These are phyloP conservation scores for Lactifluus piperatus DNA, from an alignment of 768 basidiomycete species.

Conservation along the genomic window DNA sequence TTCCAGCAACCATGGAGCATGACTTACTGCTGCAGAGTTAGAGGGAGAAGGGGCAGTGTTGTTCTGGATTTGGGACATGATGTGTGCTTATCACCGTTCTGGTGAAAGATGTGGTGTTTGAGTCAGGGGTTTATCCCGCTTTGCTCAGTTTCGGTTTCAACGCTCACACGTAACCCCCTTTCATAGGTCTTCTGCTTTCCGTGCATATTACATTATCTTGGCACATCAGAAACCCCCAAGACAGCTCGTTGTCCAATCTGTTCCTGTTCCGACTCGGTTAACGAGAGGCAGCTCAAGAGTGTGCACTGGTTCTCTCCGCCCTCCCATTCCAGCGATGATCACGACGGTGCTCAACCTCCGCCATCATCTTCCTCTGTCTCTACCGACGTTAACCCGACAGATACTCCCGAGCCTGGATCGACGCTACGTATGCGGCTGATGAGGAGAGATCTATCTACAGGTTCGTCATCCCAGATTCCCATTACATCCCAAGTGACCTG, in stretches of 20 bases:
- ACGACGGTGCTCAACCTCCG: conserved; percentile 26
- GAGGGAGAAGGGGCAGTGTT: too few relatives aligned
- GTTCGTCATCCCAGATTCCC: too few relatives aligned
- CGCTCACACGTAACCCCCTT: conserved; percentile 9
- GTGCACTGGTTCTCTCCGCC: conserved; percentile 82
- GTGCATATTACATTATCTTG: conserved; percentile 87
- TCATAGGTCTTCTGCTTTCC: conserved; percentile 86
- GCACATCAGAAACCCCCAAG: conserved; percentile 69
- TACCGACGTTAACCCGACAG: conserved; percentile 29
- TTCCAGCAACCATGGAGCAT: too few relatives aligned
- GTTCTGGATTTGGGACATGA: too few relatives aligned
- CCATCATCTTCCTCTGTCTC: conserved; percentile 43
- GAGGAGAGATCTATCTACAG: too few relatives aligned
- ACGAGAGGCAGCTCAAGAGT: conserved; percentile 82
- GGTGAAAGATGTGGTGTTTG: too few relatives aligned
- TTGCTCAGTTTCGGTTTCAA: conserved; percentile 9
- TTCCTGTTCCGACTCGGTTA: conserved; percentile 87
- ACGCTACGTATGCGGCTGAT: conserved; percentile 79
- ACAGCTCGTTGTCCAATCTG: conserved; percentile 96
- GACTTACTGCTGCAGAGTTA: too few relatives aligned
- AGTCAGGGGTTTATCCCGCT: too few relatives aligned
- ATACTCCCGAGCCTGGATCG: conserved; percentile 45
- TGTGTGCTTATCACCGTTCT: too few relatives aligned
- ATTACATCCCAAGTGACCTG: too few relatives aligned
- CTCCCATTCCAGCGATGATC: conserved; percentile 28